Evolutionary conservation across 805 yeast genomes (phyloP), one percentile per base, ranked within the genome.

Genomic region (Teunomyces stri): DNA sequence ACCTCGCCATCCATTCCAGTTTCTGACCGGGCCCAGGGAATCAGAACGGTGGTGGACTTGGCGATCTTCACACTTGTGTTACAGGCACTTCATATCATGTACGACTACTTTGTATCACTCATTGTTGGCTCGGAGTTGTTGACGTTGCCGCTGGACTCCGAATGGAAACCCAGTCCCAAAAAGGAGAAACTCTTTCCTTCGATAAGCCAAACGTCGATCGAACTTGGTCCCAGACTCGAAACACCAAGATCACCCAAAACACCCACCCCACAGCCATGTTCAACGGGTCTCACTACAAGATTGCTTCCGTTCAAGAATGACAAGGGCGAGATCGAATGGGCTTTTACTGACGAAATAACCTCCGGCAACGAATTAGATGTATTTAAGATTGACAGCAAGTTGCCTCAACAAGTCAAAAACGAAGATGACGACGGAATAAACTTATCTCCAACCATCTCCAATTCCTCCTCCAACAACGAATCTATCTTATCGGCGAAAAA

Each of bases 271-370:
- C 47, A 47, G 35, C 66, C 70, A 34, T 81, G 86, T 58, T 76
- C 85, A 22, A 79, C 84, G 9, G 71, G 74, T 13, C 55, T 68
- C 43, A 69, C 79, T 31, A 68, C 82, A 2, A 68, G 78, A 44
- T 66, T 79, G 39, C 61, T 78, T n/a, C 81, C 84, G 3, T 69
- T 74, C 51, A 76, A 75, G 42, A 80, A 79, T 54, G 63, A 60
- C 12, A 69, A 72, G 29, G 87, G 86, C 3, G 81, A 79, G 51
- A 71, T 81, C 12, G 82, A 79, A 47, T 82, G 85, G 80, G 72
- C 73, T 12, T 72, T 82, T 46, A 73, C 77, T 20, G 81, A 78
- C 36, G 76, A 72, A 51, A 40, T 58, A 10, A 43, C 46, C 29
- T 31, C 43, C 3, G 68, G 60, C 5, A 44, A 53, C 44, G 70